Conservation (phyloP, 495 filamentous ascomycete species). For the Diplogelasinospora grovesii region DNA sequence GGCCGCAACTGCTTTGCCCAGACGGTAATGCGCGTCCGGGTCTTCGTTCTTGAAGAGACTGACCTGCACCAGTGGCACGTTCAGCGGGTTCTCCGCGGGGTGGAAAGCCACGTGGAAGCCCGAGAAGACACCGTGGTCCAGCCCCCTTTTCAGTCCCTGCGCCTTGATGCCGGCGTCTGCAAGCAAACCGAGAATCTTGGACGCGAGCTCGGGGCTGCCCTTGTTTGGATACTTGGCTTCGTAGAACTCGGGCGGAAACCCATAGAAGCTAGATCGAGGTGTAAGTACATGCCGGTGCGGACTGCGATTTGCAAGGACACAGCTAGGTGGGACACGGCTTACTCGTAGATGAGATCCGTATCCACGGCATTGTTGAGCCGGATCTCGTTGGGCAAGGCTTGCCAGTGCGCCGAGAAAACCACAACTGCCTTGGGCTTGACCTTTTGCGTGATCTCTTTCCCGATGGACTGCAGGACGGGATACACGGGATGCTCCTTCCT, state of each 20-base stretch:
- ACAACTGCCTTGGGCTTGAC: slow-evolving; percentile 77
- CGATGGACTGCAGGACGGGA: slow-evolving; percentile 57
- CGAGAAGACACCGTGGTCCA: slow-evolving; percentile 79
- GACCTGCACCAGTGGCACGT: slow-evolving; percentile 75
- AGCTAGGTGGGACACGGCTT: too few relatives aligned
- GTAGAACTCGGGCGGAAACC: slow-evolving; percentile 59
- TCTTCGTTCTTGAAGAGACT: slow-evolving; percentile 67
- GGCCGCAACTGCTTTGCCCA: slow-evolving; percentile 60
- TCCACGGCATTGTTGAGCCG: slow-evolving; percentile 66
- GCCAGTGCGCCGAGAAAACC: slow-evolving; percentile 87
- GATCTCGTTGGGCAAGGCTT: slow-evolving; percentile 51
- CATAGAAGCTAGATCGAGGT: slow-evolving; percentile 64
- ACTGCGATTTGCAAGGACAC: slow-evolving; percentile 20
- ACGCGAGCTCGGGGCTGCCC: slow-evolving; percentile 59
- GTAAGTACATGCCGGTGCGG: not conserved
- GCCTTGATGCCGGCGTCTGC: slow-evolving; percentile 55
- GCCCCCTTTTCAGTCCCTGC: slow-evolving; percentile 56
- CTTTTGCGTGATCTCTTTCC: slow-evolving; percentile 70
- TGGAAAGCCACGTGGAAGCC: slow-evolving; percentile 67
- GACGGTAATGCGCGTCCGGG: slow-evolving; percentile 59
- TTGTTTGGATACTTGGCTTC: slow-evolving; percentile 62
- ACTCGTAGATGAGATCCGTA: slow-evolving; percentile 78
- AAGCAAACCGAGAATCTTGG: slow-evolving; percentile 56
- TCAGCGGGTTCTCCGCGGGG: slow-evolving; percentile 65
- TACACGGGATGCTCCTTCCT: slow-evolving; percentile 68